Base-by-base conservation (phyloP, 1,284 basidiomycete genomes). In the Cutaneotrichosporon arboriforme region DNA sequence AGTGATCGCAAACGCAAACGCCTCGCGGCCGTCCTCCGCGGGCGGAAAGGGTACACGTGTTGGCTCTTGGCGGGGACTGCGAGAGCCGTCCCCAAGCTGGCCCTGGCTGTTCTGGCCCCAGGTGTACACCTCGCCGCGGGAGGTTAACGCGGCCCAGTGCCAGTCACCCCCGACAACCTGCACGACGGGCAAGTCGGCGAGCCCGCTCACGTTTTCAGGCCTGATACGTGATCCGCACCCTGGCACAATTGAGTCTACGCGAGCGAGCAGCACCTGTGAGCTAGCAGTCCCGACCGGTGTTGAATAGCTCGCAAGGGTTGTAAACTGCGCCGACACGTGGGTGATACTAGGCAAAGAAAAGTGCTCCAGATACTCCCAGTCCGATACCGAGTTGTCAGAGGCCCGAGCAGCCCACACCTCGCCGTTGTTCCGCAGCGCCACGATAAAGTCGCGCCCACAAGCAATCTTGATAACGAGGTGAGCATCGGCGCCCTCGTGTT, bases 91-190 rank as follows among this genome's bases (percentile, higher is more conserved):
- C 1, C 91, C 91, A 36, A 93, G 77, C 3, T 90, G 90, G 20
- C 91, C 90, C 31, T 77, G 72, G 18, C 83, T 84, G 69, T 84
- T 89, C 38, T 76, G 65, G 14, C 92, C 92, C 90, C 91, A 97
- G 7, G 89, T 87, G 38, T 86, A 77, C 21, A 94, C 77, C 61
- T 84, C 81, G 13, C 91, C 92, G 22, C 79, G 73, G 38, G 81
- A 78, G 1, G 89, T 91, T 57, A 96, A 78, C 0, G 92, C 90
- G 22, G 84, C 87, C 64, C 79, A 84, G 76, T 96, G 91, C 71
- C 91, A 93, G 72, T 96, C 90, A 4, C 92, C 92, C 43, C 90
- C 79, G 9, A 85, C 84, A 51, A 92, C 84, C 51, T 88, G 88
- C 58, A 93, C 90, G 51, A 93, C 81, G 37, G 79, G 78, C 57